These are phyloP conservation scores for Chlamydomonas sp. DNA, from an alignment of 139 green algal species.

Conservation along the genomic window DNA sequence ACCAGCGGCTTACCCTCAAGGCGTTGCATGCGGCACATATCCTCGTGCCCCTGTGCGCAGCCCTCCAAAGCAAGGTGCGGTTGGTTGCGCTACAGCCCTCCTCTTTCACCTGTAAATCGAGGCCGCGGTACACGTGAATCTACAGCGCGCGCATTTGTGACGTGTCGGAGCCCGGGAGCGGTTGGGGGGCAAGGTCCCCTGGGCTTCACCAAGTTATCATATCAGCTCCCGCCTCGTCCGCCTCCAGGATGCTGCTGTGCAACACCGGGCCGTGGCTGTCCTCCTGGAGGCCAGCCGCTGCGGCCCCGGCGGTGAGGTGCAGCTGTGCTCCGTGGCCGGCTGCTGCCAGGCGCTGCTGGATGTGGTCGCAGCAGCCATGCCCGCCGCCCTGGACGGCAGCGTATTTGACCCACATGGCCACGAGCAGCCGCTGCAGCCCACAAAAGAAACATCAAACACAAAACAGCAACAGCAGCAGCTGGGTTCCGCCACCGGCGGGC, in stretches of 20 bases:
- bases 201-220: background rate
- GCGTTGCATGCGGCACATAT: constrained; percentile 11
- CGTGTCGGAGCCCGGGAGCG: no score
- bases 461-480: background rate
- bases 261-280: constrained; percentile 27
- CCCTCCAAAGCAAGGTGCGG: constrained; percentile 20
- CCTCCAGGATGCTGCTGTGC: background rate
- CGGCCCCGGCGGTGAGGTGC: constrained; percentile 24
- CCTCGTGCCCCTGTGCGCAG: constrained; percentile 14
- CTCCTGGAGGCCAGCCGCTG: constrained; percentile 37
- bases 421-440: background rate
- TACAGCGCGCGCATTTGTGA: no score
- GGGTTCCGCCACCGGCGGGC: no score
- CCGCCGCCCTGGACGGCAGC: background rate
- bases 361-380: constrained; percentile 1
- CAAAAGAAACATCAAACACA: background rate
- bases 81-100: background rate
- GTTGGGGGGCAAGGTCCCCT: no score
- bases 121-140: no score
- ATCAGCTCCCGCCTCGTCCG: background rate
- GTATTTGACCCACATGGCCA: constrained; percentile 3
- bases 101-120: background rate
- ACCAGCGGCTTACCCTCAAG: constrained; percentile 9
- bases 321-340: background rate
- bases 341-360: constrained; percentile 36